Conservation (phyloP, 2,329 filamentous ascomycete species). For the Fusarium veterinarium region DNA sequence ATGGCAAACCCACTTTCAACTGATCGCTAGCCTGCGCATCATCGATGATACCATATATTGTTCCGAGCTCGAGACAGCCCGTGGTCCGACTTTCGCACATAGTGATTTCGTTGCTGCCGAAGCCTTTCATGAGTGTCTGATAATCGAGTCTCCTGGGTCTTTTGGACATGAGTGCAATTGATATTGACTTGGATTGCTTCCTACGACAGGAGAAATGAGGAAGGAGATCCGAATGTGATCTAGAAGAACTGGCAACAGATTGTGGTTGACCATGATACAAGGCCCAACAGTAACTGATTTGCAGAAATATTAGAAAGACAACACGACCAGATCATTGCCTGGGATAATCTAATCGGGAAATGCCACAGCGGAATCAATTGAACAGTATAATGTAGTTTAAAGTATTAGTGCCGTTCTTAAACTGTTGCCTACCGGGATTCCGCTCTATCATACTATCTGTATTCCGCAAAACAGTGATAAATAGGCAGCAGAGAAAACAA, state of each 20-base stretch:
- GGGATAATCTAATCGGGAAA: background rate
- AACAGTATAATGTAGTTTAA: too few relatives aligned
- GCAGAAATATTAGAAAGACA: background rate
- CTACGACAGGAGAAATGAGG: background rate
- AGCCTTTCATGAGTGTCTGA: background rate
- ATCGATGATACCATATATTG: background rate
- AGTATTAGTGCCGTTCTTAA: background rate
- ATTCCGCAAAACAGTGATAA: background rate
- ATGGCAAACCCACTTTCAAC: background rate
- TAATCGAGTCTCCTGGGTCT: background rate
- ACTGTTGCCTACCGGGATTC: background rate
- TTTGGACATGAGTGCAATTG: background rate
- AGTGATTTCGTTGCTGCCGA: background rate
- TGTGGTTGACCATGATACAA: background rate
- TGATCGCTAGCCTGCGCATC: background rate
- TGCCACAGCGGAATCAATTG: background rate
- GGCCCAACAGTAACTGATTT: background rate
- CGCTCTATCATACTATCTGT: background rate
- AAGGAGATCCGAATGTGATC: too few relatives aligned
- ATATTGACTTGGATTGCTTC: background rate
- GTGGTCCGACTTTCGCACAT: background rate
- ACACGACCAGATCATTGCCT: background rate
- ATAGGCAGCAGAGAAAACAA: conserved; percentile 13
- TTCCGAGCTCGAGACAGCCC: background rate
- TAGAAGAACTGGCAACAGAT: background rate